phyloP scores from a whole-genome alignment of 2,329 filamentous ascomycete genomes.

The Penicillium sp. region DNA sequence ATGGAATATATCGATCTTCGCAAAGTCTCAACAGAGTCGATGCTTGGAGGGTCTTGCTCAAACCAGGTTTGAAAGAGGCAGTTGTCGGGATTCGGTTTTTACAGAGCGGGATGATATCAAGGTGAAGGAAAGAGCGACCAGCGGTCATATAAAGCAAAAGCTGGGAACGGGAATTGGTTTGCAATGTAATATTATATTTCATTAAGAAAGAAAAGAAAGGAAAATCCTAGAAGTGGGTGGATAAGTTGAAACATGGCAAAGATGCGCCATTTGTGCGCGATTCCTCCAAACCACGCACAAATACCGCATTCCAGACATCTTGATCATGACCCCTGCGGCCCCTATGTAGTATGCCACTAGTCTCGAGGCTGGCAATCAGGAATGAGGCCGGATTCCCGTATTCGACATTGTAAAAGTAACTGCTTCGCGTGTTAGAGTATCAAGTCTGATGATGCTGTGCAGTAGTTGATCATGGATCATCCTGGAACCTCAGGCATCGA shows the following conservation, averaged over 20 bases:
- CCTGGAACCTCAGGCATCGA: background rate
- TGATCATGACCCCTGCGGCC: constrained; percentile 12
- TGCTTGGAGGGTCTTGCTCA: background rate
- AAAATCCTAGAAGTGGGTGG: constrained; percentile 17
- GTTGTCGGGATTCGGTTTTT: background rate
- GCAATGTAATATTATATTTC: background rate
- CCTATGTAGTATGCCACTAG: constrained; percentile 15
- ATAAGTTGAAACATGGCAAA: constrained; percentile 13
- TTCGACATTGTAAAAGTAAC: constrained; percentile 5
- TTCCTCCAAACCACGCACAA: constrained; percentile 35
- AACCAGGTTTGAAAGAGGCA: background rate
- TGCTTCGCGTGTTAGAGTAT: background rate
- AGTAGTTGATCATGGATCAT: constrained; percentile 1
- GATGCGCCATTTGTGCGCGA: constrained; percentile 38
- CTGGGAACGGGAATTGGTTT: background rate
- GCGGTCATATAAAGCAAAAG: background rate
- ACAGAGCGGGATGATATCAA: background rate
- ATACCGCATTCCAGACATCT: constrained; percentile 32
- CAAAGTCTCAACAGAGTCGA: background rate
- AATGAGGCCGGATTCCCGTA: constrained; percentile 8
- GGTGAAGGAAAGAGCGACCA: background rate
- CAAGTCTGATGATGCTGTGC: background rate
- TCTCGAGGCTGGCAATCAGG: background rate
- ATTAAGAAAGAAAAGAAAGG: constrained; percentile 12
- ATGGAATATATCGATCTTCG: background rate